Conservation (phyloP, 768 basidiomycete genomes). For the Mrakia frigida region DNA sequence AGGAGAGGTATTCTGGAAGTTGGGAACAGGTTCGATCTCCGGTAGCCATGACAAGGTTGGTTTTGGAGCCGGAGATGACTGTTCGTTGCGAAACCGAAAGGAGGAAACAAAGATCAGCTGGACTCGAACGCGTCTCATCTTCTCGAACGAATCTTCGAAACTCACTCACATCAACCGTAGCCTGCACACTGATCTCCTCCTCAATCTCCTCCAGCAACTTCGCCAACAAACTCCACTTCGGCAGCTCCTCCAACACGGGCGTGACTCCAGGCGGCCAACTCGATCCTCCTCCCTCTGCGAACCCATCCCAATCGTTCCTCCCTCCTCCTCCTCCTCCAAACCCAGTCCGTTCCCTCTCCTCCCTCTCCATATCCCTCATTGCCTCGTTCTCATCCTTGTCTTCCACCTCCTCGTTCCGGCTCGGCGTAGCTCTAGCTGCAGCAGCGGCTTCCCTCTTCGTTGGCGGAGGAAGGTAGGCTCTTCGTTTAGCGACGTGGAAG, state of each 20-base stretch:
- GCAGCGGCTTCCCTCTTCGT: conserved; percentile 38
- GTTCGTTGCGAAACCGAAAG: background rate
- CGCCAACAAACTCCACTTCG: conserved; percentile 83
- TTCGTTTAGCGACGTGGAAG: conserved; percentile 67
- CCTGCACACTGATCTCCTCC: conserved; percentile 52
- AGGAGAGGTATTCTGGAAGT: conserved; percentile 71
- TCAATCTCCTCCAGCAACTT: conserved; percentile 89
- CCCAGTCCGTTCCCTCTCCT: conserved; percentile 24
- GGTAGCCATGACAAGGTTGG: conserved; percentile 80
- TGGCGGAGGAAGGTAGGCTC: conserved; percentile 63
- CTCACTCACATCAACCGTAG: background rate
- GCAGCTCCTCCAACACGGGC: conserved; percentile 84
- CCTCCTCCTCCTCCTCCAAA: conserved; percentile 32
- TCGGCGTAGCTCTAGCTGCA: conserved; percentile 35
- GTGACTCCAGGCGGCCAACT: conserved; percentile 62
- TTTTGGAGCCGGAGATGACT: conserved; percentile 55
- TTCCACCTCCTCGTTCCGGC: conserved; percentile 45
- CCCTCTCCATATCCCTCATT: conserved; percentile 36
- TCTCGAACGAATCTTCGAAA: too few relatives aligned
- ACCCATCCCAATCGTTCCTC: conserved; percentile 30
- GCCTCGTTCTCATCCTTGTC: conserved; percentile 59
- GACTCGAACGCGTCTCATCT: too few relatives aligned
- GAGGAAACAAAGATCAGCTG: background rate
- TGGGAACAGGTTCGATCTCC: conserved; percentile 68
- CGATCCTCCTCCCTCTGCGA: conserved; percentile 43